Percentiles rank a stretch among this genome's conserved stretches.
Evolutionary conservation across 1,139 yeast species (phyloP).

Genomic region (Nakaseomyces kungkrabaensis): DNA sequence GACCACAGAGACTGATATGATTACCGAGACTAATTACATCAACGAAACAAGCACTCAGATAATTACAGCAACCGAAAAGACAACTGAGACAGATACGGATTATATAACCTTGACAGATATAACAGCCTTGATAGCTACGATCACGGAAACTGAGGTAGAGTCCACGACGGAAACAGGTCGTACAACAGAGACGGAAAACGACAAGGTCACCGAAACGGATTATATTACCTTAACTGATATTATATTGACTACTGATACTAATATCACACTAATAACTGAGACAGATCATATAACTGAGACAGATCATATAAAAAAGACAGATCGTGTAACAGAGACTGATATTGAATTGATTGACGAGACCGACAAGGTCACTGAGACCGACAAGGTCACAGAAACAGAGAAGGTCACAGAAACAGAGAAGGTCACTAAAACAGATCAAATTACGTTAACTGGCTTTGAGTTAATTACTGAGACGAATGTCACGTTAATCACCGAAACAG

Average conservation of each 20-base stretch:
- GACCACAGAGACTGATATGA: too few relatives aligned
- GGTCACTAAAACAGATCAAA: too few relatives aligned
- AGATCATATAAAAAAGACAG: too few relatives aligned
- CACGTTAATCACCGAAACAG: not conserved
- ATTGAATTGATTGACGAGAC: not conserved
- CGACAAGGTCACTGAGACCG: not conserved
- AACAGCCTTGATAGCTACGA: constrained; percentile 1
- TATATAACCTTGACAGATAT: not conserved
- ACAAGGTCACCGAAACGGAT: too few relatives aligned
- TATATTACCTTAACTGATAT: too few relatives aligned
- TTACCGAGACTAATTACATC: too few relatives aligned
- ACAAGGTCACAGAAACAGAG: not conserved
- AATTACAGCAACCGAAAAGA: too few relatives aligned
- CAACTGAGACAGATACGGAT: not conserved
- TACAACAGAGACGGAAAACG: not conserved
- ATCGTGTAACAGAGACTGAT: not conserved
- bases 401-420: not conserved
- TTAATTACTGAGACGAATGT: not conserved
- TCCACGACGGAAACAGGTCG: not conserved
- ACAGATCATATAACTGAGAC: not conserved
- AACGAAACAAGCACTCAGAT: not conserved
- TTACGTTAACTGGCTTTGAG: too few relatives aligned
- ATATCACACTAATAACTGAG: not conserved
- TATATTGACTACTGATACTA: too few relatives aligned
- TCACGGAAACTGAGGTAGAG: constrained; percentile 1